Conservation (phyloP, 2,329 filamentous ascomycete genomes). For the Emmonsiellopsis sp. region DNA sequence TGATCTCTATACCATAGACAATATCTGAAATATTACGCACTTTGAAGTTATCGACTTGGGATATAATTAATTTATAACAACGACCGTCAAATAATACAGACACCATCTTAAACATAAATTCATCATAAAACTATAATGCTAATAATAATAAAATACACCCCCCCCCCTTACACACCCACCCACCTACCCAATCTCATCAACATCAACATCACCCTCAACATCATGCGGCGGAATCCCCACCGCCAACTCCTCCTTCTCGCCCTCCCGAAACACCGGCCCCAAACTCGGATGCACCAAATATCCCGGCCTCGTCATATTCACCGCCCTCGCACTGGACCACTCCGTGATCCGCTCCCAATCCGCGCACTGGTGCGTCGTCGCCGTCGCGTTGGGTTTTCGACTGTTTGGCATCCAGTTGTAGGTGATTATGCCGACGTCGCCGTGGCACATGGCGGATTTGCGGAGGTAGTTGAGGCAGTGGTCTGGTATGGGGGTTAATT, state of each 20-base stretch:
- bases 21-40: too few species aligned
- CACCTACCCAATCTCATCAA: not conserved
- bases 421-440: not conserved
- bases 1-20: too few species aligned
- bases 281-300: not conserved
- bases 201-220: not conserved
- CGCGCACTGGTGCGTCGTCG: not conserved
- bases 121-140: too few species aligned
- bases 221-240: not conserved
- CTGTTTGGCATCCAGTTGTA: not conserved
- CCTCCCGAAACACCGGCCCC: not conserved
- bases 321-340: not conserved
- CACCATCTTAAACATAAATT: too few species aligned
- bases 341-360: not conserved
- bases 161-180: not conserved
- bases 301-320: not conserved
- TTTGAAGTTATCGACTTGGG: not conserved
- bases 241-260: not conserved
- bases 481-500: not conserved
- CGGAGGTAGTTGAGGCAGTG: constrained; percentile 1
- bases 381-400: not conserved
- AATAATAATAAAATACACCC: not conserved
- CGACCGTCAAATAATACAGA: not conserved
- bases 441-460: not conserved
- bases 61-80: not conserved